Conservation (phyloP, 2,329 filamentous ascomycete species). For the Alternaria novae-zelandiae region DNA sequence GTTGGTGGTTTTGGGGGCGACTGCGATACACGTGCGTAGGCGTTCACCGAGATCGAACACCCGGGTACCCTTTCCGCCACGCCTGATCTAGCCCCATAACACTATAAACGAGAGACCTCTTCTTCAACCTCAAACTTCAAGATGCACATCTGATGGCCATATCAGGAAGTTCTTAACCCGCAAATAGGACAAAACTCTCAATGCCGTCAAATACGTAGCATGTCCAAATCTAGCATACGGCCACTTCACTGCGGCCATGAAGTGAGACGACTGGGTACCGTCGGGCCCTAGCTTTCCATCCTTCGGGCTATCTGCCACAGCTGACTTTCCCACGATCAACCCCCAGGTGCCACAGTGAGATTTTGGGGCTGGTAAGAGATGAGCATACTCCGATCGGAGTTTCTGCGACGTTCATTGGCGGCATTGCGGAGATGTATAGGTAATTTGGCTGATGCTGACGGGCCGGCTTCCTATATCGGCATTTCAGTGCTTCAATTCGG, state of each 20-base stretch:
- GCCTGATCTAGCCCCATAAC: neutral
- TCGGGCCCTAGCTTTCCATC: neutral
- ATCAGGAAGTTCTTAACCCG: neutral
- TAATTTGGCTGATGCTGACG: slow-evolving; percentile 12
- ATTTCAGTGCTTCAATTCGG: neutral
- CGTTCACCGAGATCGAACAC: neutral
- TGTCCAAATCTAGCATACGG: neutral
- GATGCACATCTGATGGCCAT: neutral
- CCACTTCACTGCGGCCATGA: neutral
- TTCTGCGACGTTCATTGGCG: slow-evolving; percentile 8
- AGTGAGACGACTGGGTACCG: neutral
- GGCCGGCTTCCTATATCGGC: slow-evolving; percentile 8
- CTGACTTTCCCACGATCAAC: neutral
- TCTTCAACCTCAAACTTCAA: neutral
- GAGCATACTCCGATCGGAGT: slow-evolving; percentile 1
- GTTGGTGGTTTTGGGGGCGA: neutral
- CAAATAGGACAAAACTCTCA: neutral
- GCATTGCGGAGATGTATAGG: neutral
- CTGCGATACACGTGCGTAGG: neutral
- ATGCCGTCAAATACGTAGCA: neutral
- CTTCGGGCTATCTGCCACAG: neutral
- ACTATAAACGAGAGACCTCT: neutral
- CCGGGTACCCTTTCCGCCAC: neutral
- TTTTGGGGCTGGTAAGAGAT: neutral
- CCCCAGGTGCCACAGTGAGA: neutral